Conservation (phyloP, 768 basidiomycete genomes). For the Stropharia rugosoannulata region DNA sequence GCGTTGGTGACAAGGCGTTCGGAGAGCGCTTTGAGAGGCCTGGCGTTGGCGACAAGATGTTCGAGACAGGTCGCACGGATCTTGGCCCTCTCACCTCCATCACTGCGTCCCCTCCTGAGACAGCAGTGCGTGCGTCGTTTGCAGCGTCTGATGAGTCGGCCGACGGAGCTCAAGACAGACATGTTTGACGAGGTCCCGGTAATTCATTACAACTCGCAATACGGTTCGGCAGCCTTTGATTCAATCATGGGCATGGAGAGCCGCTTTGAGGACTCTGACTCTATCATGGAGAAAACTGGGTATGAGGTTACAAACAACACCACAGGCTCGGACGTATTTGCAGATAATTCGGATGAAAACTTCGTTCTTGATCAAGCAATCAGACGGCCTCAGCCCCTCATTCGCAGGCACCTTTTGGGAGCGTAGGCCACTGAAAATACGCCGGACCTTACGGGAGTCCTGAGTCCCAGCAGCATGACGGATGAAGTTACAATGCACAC, state of each 20-base stretch:
- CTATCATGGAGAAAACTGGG: slow-evolving; percentile 64
- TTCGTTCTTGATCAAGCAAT: neutral
- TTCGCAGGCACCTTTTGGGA: neutral
- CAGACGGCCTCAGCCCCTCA: neutral
- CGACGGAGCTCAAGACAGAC: neutral
- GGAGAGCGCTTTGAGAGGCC: slow-evolving; percentile 36
- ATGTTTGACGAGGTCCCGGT: neutral
- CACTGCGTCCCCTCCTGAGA: slow-evolving; percentile 61
- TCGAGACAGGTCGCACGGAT: slow-evolving; percentile 28
- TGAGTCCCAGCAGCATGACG: slow-evolving; percentile 43
- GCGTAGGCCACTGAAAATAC: neutral
- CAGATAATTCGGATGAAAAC: slow-evolving; percentile 46
- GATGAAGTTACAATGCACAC: slow-evolving; percentile 86
- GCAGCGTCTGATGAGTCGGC: neutral
- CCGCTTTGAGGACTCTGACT: slow-evolving; percentile 44
- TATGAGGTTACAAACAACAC: slow-evolving; percentile 36
- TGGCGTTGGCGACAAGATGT: slow-evolving; percentile 3
- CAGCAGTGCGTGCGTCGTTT: slow-evolving; percentile 26
- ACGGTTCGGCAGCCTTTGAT: slow-evolving; percentile 37
- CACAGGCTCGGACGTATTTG: slow-evolving; percentile 58
- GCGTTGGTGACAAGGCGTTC: slow-evolving; percentile 87
- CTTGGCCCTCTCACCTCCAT: slow-evolving; percentile 60
- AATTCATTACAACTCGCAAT: neutral
- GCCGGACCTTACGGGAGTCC: slow-evolving; percentile 20
- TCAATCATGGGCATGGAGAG: slow-evolving; percentile 65